These are phyloP conservation scores for Cercospora sp. DNA, from an alignment of 2,329 filamentous ascomycete genomes.

Conservation along the genomic window DNA sequence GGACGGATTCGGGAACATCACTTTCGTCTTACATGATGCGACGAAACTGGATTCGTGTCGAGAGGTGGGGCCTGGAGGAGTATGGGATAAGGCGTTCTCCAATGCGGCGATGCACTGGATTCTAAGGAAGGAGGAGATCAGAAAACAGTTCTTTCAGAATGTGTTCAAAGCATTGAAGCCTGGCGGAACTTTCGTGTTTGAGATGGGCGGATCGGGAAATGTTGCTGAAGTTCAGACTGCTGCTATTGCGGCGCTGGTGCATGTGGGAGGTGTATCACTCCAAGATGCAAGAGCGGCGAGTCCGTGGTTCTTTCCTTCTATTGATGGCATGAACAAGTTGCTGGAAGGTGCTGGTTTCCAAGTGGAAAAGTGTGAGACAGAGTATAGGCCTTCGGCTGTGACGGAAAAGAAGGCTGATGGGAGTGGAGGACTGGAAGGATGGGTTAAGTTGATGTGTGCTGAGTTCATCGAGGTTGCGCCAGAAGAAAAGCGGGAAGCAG, in stretches of 20 bases:
- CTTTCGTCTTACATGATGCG: slow-evolving; percentile 38
- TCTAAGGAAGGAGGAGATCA: slow-evolving; percentile 50
- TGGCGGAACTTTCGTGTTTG: slow-evolving; percentile 63
- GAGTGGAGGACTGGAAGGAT: slow-evolving; percentile 46
- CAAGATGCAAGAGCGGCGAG: slow-evolving; percentile 51
- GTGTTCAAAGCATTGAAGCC: slow-evolving; percentile 55
- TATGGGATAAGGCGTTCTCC: slow-evolving; percentile 45
- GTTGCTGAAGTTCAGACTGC: slow-evolving; percentile 62
- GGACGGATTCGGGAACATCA: slow-evolving; percentile 24
- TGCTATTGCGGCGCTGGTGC: slow-evolving; percentile 54
- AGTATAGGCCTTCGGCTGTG: slow-evolving; percentile 63
- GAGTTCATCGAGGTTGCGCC: slow-evolving; percentile 55
- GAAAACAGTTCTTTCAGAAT: slow-evolving; percentile 54
- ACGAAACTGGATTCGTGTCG: slow-evolving; percentile 28
- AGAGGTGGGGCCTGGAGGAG: slow-evolving; percentile 24
- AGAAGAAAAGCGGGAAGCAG: slow-evolving; percentile 52
- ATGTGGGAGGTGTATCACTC: slow-evolving; percentile 52
- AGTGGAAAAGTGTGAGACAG: slow-evolving; percentile 55
- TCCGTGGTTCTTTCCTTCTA: slow-evolving; percentile 73
- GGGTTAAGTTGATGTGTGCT: slow-evolving; percentile 58
- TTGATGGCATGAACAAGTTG: slow-evolving; percentile 53
- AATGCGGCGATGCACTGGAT: slow-evolving; percentile 51
- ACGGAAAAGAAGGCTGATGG: slow-evolving; percentile 40
- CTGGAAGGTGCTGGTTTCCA: slow-evolving; percentile 46
- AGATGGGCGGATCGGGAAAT: slow-evolving; percentile 72